Evolutionary conservation across 371 early-diverging fungal genomes (phyloP).

Genomic region (Mortierella sp.): DNA sequence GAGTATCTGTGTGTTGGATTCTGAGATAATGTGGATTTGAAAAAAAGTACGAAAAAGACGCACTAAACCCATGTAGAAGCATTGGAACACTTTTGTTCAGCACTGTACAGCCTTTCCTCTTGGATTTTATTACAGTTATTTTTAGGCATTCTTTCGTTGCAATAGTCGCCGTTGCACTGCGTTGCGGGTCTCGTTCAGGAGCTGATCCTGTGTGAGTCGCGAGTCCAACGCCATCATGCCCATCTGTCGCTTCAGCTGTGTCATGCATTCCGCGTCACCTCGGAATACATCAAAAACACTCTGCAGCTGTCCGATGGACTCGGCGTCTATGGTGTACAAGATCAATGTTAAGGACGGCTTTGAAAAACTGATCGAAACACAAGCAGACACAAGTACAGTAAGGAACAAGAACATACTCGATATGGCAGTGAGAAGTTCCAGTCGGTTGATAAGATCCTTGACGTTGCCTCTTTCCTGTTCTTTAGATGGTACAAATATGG

Average conservation of each 20-base stretch:
- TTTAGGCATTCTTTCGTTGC: slow-evolving; percentile 27
- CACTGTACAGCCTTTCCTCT: slow-evolving; percentile 8
- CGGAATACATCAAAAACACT: slow-evolving; percentile 59
- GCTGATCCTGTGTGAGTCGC: slow-evolving; percentile 53
- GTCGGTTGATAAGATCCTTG: slow-evolving; percentile 45
- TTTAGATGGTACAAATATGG: slow-evolving; percentile 61
- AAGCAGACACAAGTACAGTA: not conserved
- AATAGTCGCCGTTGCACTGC: slow-evolving; percentile 21
- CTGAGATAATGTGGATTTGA: too few species aligned
- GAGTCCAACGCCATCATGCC: slow-evolving; percentile 63
- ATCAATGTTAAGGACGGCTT: not conserved
- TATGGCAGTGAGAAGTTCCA: slow-evolving; percentile 58
- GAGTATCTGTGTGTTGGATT: too few species aligned
- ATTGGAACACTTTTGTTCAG: slow-evolving; percentile 19
- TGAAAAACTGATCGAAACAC: not conserved
- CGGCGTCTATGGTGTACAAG: slow-evolving; percentile 45
- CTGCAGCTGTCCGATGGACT: slow-evolving; percentile 53
- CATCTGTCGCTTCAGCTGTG: slow-evolving; percentile 61
- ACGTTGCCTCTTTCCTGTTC: slow-evolving; percentile 36
- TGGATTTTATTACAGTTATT: not conserved
- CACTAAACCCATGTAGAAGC: slow-evolving; percentile 5
- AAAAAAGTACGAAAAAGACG: too few species aligned
- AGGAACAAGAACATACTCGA: slow-evolving; percentile 24
- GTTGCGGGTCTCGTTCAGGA: slow-evolving; percentile 38
- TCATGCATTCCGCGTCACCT: slow-evolving; percentile 53